Conservation (phyloP, 768 basidiomycete species). For the Trametes maxima region DNA sequence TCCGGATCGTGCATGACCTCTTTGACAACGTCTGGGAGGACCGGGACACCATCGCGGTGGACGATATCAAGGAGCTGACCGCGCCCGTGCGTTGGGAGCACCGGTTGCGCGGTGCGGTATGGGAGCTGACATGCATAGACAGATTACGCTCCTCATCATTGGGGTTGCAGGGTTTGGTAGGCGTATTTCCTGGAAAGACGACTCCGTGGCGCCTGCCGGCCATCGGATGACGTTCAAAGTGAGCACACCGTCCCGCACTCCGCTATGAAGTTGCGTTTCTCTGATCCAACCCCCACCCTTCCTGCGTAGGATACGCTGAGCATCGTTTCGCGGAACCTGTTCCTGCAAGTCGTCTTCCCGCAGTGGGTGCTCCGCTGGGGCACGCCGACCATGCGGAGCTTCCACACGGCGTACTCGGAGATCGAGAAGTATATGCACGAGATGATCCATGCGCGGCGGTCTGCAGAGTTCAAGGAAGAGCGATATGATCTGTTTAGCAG, state of each 20-base stretch:
- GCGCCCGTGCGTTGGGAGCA: slow-evolving; percentile 45
- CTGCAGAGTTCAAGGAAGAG: slow-evolving; percentile 39
- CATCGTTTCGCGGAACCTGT: slow-evolving; percentile 33
- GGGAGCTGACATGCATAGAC: background rate
- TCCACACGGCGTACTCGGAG: slow-evolving; percentile 31
- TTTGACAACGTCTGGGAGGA: slow-evolving; percentile 49
- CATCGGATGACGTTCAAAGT: slow-evolving; percentile 29
- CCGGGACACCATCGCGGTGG: slow-evolving; percentile 41
- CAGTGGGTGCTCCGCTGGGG: slow-evolving; percentile 28
- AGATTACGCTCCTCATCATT: slow-evolving; percentile 61
- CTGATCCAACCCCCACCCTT: no score
- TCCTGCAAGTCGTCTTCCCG: slow-evolving; percentile 31
- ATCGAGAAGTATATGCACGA: slow-evolving; percentile 48
- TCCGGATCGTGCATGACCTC: slow-evolving; percentile 35
- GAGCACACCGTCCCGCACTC: background rate
- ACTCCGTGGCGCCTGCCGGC: slow-evolving; percentile 12
- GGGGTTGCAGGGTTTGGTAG: slow-evolving; percentile 60
- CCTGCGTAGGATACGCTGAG: slow-evolving; percentile 35
- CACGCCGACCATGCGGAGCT: slow-evolving; percentile 25
- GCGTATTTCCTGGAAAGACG: slow-evolving; percentile 37
- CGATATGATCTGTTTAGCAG: slow-evolving; percentile 55
- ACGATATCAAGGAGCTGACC: slow-evolving; percentile 55
- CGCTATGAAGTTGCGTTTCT: no score
- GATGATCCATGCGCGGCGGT: slow-evolving; percentile 53
- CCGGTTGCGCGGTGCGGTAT: background rate